Base-by-base conservation (phyloP, 2,329 filamentous ascomycete genomes). In the Fusarium lateritium region DNA sequence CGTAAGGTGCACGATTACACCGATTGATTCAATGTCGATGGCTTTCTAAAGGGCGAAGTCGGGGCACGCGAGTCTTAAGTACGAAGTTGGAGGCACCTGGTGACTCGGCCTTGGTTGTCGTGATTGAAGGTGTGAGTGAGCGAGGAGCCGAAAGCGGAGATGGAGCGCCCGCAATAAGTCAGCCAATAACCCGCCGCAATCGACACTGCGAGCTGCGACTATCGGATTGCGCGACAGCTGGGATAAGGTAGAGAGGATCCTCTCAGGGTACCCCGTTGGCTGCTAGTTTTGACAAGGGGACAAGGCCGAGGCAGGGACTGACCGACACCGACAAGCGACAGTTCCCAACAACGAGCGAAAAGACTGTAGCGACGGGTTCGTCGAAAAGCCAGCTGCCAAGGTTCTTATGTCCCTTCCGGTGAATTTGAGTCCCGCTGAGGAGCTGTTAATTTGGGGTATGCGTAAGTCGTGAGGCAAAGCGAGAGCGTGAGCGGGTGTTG, bases 91-190 rank as follows among this genome's bases (percentile, higher is more conserved):
- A 65, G 58, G 70, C 61, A 69, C 63, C 63, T 68, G 55, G 63
- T 75, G 72, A 74, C 72, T 73, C 67, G 69, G 64, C 62, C 50
- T 51, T 64, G 59, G 60, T 73, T 59, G 59, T 73, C 70, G 64
- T 66, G 64, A 73, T 69, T 61, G 43, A 63, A 44, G 38, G 45
- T 55, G 39, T 63, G 67, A 70, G 56, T 62, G 72, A 72, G 71
- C 62, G 67, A 75, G 67, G 46, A 73, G 67, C 73, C 73, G 73
- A 75, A 75, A 75, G 59, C 73, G 73, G 73, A 75, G 72, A 56
- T 70, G 59, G 52, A 62, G 64, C 66, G 71, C 58, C 60, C 62
- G 71, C 60, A 69, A 54, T 33, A 52, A 59, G 50, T 46, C 53
- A 62, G 56, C 72, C 70, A 74, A 74, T 74, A 50, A 62, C 55